Base-by-base conservation (phyloP, 1,284 basidiomycete species). In the Marasmius sp. region DNA sequence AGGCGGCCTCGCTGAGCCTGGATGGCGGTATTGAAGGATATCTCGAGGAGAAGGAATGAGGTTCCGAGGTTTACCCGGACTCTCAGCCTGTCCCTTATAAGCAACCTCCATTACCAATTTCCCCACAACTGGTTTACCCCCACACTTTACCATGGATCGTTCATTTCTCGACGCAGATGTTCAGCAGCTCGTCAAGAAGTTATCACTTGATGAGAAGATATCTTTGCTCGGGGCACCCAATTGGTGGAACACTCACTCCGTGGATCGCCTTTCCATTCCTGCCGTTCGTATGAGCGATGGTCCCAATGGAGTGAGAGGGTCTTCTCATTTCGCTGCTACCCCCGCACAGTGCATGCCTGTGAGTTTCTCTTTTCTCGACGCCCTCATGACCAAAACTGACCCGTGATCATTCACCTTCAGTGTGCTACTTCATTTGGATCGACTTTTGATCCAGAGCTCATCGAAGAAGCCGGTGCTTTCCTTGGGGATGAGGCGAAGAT, bases 401-500 rank as follows among this genome's bases (percentile, higher is more conserved):
- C 38, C 47, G 20, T 51, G 50, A 58, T 34, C n/a, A 33, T 47
- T 36, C 48, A 34, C 33, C 36, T 43, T 16, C 61, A 88, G 86
- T 89, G 86, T 68, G 86, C 82, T n/a, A 90, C 88, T 2, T 83
- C 85, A 11, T 75, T 91, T 64, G 88, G 84, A 0, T 81, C 88
- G 0, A 88, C 87, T 0, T 89, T 88, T 69, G 85, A 89, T 66
- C 69, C 76, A 18, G 80, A 84, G 3, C 75, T 88, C 45, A 72
- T 89, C 20, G 72, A 79, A 51, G 66, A 82, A 59, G 84, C 83
- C 56, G 88, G 88, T 7, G 71, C 73, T 22, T 84, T 88, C 64
- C 75, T 91, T 45, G 87, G 79, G 1, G 74, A 81, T 59, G 87
- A 90, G 71, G 79, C 87, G 20, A 89, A 89, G 70, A 72, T 81